A percentile compares a stretch with the other conserved stretches of the same genome.
Evolutionary conservation across 2,329 filamentous ascomycete species (phyloP).

Genomic region (Talaromyces sp.): DNA sequence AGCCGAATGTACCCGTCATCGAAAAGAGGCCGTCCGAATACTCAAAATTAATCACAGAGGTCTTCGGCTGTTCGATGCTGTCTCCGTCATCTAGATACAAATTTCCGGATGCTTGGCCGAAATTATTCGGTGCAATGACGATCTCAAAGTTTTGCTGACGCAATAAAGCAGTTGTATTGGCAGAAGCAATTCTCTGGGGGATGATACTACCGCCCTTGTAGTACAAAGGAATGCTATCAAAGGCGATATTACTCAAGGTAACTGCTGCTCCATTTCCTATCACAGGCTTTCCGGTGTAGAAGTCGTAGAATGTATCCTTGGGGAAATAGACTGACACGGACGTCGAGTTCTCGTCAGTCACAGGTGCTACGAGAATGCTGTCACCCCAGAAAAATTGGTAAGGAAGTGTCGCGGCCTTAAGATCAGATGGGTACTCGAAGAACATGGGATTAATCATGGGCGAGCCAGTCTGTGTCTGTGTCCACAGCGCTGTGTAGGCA

Average conservation of each 20-base stretch:
- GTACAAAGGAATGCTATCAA: conserved; percentile 59
- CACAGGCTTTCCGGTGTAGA: conserved; percentile 51
- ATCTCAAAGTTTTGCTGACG: conserved; percentile 66
- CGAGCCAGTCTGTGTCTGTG: conserved; percentile 58
- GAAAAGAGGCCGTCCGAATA: conserved; percentile 51
- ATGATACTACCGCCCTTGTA: conserved; percentile 60
- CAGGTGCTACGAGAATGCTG: conserved; percentile 55
- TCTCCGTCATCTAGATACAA: conserved; percentile 79
- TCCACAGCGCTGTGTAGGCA: conserved; percentile 68
- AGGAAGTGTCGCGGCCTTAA: conserved; percentile 51
- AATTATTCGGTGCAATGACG: conserved; percentile 61
- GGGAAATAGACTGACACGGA: conserved; percentile 57
- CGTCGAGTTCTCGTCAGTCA: conserved; percentile 52
- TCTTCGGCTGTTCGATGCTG: conserved; percentile 56
- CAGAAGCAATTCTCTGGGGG: conserved; percentile 52
- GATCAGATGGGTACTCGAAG: conserved; percentile 64
- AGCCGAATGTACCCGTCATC: conserved; percentile 31
- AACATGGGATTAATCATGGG: conserved; percentile 69
- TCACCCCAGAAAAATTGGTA: conserved; percentile 61
- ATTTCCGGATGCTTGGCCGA: conserved; percentile 63
- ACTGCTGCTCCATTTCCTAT: conserved; percentile 46
- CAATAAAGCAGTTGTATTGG: conserved; percentile 60
- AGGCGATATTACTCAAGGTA: conserved; percentile 45
- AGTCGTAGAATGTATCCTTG: conserved; percentile 59
- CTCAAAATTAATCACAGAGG: conserved; percentile 58